These are phyloP conservation scores for Ophiostoma perfectum DNA, from an alignment of 2,329 filamentous ascomycete species.

Conservation along the genomic window DNA sequence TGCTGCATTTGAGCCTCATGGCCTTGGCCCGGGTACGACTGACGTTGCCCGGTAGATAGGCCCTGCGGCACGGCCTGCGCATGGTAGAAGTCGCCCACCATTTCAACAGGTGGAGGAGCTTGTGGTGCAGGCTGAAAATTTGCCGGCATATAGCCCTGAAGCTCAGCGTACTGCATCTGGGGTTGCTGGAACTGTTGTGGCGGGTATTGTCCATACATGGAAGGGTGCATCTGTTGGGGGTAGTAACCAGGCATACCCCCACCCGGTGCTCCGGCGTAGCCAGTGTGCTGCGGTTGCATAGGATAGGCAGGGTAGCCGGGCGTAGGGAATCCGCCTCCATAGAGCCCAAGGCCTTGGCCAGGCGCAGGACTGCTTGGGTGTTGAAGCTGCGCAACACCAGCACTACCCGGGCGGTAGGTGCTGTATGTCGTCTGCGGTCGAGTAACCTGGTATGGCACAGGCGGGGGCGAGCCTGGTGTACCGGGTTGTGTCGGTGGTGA, in stretches of 20 bases:
- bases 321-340: slow-evolving; percentile 8
- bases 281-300: slow-evolving; percentile 10
- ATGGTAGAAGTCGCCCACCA: slow-evolving; percentile 47
- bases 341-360: not conserved
- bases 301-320: slow-evolving; percentile 18
- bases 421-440: slow-evolving; percentile 34
- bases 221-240: slow-evolving; percentile 26
- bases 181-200: slow-evolving; percentile 23
- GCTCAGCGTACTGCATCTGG: slow-evolving; percentile 34
- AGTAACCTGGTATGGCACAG: slow-evolving; percentile 39
- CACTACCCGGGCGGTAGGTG: slow-evolving; percentile 30
- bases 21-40: slow-evolving; percentile 14
- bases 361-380: not conserved
- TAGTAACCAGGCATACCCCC: slow-evolving; percentile 28
- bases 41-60: not conserved
- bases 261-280: slow-evolving; percentile 8
- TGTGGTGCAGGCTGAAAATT: slow-evolving; percentile 18
- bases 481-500: slow-evolving; percentile 15
- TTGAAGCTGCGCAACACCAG: slow-evolving; percentile 28
- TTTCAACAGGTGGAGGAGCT: slow-evolving; percentile 33
- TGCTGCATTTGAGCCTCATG: slow-evolving; percentile 29
- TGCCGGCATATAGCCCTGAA: slow-evolving; percentile 31
- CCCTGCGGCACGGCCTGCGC: slow-evolving; percentile 30
- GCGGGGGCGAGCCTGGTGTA: slow-evolving; percentile 30
- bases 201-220: slow-evolving; percentile 16